Percentiles rank a stretch among this genome's conserved stretches.
phyloP scores from a whole-genome alignment of 371 early-diverging fungal species.

The Zychaea mexicana region DNA sequence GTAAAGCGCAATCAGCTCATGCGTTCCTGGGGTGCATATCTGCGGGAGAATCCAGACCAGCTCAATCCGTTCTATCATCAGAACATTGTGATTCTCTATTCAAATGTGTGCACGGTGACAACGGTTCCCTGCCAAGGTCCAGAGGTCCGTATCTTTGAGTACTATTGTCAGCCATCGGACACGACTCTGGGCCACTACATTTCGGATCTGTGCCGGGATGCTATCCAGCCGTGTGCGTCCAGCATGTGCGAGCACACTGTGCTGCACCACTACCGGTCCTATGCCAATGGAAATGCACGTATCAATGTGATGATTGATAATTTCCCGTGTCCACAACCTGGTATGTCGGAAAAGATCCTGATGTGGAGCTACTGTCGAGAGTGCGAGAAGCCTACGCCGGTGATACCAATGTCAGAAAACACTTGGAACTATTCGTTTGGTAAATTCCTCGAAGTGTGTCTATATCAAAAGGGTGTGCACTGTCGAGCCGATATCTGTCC shows the following conservation, averaged over 20 bases:
- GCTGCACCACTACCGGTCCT: slow-evolving; percentile 81
- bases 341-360: slow-evolving; percentile 76
- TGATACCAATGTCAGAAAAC: slow-evolving; percentile 83
- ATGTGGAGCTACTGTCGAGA: slow-evolving; percentile 92
- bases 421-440: slow-evolving; percentile 96
- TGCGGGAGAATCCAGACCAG: slow-evolving; percentile 58
- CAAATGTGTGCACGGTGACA: slow-evolving; percentile 67
- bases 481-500: slow-evolving; percentile 81
- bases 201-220: slow-evolving; percentile 78
- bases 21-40: slow-evolving; percentile 60
- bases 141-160: slow-evolving; percentile 80
- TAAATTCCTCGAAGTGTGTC: slow-evolving; percentile 90
- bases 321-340: slow-evolving; percentile 64
- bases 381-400: slow-evolving; percentile 75
- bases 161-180: slow-evolving; percentile 79
- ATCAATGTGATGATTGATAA: slow-evolving; percentile 81
- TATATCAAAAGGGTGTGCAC: slow-evolving; percentile 74
- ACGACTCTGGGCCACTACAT: slow-evolving; percentile 89
- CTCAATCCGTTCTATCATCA: slow-evolving; percentile 77
- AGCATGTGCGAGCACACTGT: slow-evolving; percentile 78
- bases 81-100: slow-evolving; percentile 75
- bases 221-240: slow-evolving; percentile 67
- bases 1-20: slow-evolving; percentile 51
- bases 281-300: slow-evolving; percentile 83
- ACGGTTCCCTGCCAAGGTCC: slow-evolving; percentile 81